Percentiles rank a stretch among this genome's conserved stretches.
Evolutionary conservation across 768 basidiomycete genomes (phyloP).

Genomic region (Hebeloma cylindrosporum): DNA sequence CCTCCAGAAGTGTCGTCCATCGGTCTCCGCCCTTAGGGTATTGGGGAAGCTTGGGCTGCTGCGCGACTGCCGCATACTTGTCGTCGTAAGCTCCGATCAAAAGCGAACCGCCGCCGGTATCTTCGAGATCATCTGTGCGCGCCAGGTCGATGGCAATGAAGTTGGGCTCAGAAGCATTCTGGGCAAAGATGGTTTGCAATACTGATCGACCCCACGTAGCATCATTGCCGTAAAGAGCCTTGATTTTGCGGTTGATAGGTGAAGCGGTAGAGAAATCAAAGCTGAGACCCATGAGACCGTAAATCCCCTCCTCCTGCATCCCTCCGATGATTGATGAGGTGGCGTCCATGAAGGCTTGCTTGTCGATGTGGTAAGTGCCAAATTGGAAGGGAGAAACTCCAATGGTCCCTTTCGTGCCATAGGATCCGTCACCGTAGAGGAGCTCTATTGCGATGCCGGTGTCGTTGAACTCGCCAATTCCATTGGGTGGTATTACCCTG

Average conservation of each 20-base stretch:
- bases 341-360: constrained; percentile 35
- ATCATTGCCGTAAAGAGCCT: constrained; percentile 22
- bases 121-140: constrained; percentile 38
- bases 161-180: constrained; percentile 33
- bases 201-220: constrained; percentile 36
- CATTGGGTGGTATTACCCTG: constrained; percentile 36
- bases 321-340: constrained; percentile 13
- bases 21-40: constrained; percentile 33
- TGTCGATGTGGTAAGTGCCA: constrained; percentile 28
- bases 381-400: constrained; percentile 32
- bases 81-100: constrained; percentile 43
- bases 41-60: constrained; percentile 32
- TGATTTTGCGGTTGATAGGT: constrained; percentile 28
- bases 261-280: constrained; percentile 32
- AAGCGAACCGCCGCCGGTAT: constrained; percentile 42
- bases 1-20: constrained; percentile 44
- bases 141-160: constrained; percentile 44
- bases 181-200: constrained; percentile 40
- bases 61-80: constrained; percentile 28
- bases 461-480: constrained; percentile 34
- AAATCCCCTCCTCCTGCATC: constrained; percentile 25
- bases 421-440: constrained; percentile 36
- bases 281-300: constrained; percentile 36
- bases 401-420: constrained; percentile 35
- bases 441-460: constrained; percentile 28